Evolutionary conservation across 2,329 filamentous ascomycete genomes (phyloP).

Genomic region (Chlorencoelia australis): DNA sequence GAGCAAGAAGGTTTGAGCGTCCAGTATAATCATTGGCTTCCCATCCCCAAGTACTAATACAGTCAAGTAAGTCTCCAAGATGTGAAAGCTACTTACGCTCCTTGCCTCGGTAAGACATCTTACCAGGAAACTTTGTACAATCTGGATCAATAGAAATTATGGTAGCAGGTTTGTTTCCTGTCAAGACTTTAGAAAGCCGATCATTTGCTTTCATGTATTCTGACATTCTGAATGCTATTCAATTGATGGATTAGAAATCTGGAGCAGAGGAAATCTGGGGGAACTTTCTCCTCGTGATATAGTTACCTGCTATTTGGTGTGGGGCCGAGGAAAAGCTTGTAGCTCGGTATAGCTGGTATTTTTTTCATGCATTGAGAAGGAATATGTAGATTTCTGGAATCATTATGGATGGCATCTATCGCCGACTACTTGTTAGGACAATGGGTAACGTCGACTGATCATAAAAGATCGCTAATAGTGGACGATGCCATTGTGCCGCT

Average conservation of each 20-base stretch:
- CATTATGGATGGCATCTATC: not conserved
- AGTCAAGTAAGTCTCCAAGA: not conserved
- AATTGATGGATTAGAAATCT: not conserved
- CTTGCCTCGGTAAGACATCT: constrained; percentile 21
- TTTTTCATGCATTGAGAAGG: not conserved
- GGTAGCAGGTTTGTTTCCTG: constrained; percentile 17
- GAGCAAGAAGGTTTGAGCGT: constrained; percentile 37
- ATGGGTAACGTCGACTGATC: too few species aligned
- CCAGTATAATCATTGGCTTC: constrained; percentile 29
- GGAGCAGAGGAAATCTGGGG: not conserved
- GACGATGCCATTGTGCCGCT: too few species aligned
- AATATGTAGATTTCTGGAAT: not conserved
- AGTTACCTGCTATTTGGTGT: not conserved
- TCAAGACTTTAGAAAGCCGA: constrained; percentile 21
- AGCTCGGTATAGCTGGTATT: not conserved
- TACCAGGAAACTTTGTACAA: constrained; percentile 24
- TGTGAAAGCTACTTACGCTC: constrained; percentile 16
- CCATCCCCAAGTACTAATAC: constrained; percentile 25
- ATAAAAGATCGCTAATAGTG: too few species aligned
- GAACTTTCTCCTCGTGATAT: not conserved
- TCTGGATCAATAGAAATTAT: constrained; percentile 23
- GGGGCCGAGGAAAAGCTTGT: not conserved
- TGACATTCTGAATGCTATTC: constrained; percentile 10
- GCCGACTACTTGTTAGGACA: not conserved
- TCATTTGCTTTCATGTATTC: constrained; percentile 12